Evolutionary conservation across 305 asterid genomes (phyloP), one percentile per base, ranked within the genome.

Genomic region (Fraxinus sp.): DNA sequence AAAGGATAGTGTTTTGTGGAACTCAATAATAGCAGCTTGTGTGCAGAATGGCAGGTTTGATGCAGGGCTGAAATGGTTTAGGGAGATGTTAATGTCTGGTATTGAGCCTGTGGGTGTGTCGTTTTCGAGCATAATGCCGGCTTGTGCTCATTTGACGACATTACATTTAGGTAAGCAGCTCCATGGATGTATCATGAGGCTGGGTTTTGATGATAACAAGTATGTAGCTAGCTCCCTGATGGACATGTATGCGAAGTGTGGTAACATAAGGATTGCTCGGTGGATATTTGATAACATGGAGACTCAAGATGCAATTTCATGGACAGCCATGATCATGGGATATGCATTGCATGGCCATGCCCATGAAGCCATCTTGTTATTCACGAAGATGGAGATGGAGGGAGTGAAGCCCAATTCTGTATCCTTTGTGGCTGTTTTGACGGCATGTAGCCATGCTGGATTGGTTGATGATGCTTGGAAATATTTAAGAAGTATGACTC

Each of bases 161-260:
- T 82, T 92, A 1, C 87, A 86, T 84, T 82, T 95, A 82, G 99
- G 99, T 76, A 94, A 90, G 85, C 96, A 96, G 90, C 97, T 94
- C 79, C 99, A 96, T 28, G 92, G 91, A 77, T 90, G 86, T 85
- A 90, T 93, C 30, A 83, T 87, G 10, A 90, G 98, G 81, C 85
- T 80, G 11, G 91, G 92, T 0, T 91, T 93, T 86, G 88, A 78
- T 81, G 87, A 85, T 49, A 96, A 94, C 57, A 83, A 90, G 79
- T 92, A 84, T 83, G 88, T 96, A 22, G 93, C 93, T 77, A 94
- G 97, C 90, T 93, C 99, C 76, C 85, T 96, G 62, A 78, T 94
- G 78, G 97, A 96, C 90, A 90, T 96, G 97, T 96, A 96, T 80
- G 94, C 99, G 26, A 96, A 94, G 84, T 96, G 98, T 81, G 99